Evolutionary conservation across 495 filamentous ascomycete species (phyloP), one percentile per base, ranked within the genome.

Genomic region (Sphaerosporella brunnea): DNA sequence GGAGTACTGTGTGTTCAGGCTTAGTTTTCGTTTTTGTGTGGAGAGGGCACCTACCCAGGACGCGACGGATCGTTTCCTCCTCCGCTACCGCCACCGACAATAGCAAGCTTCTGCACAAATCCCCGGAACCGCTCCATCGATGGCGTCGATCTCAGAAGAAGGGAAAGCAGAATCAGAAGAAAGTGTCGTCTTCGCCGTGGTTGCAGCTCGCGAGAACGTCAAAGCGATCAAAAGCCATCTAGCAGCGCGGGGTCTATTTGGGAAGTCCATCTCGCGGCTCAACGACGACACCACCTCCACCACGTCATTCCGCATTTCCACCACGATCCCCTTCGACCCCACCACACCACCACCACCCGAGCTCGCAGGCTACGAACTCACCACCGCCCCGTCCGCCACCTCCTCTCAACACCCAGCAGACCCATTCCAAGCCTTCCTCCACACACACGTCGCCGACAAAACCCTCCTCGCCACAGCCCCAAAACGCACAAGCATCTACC

Each of bases 401-500:
- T n/a, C n/a, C n/a, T n/a, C n/a, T n/a, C n/a, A n/a, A n/a, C n/a
- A n/a, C n/a, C n/a, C n/a, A n/a, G n/a, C n/a, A n/a, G n/a, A n/a
- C 38, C 15, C 28, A 24, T 25, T 15, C 28, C 18, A 1, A 3
- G 28, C 13, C 13, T 32, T 32, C 28, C 13, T 32, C 28, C 28
- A 32, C 28, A 13, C 5, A 13, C 13, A 32, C 28, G 13, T 32
- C 19, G 8, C 13, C 7, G 20, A 35, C 42, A 1, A 11, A 2
- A 15, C 36, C 0, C 56, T 53, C 43, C 49, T 51, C 41, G 5
- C 46, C 2, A 50, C 52, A 2, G 36, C 53, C 2, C 58, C 58
- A 2, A 50, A 49, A 59, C 56, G 69, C 57, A 58, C 49, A 38
- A 44, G 45, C 2, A 30, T 47, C 23, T 60, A 51, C 51, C 52